phyloP scores from a whole-genome alignment of 306 rosid species.

The Sicyos baderoa region DNA sequence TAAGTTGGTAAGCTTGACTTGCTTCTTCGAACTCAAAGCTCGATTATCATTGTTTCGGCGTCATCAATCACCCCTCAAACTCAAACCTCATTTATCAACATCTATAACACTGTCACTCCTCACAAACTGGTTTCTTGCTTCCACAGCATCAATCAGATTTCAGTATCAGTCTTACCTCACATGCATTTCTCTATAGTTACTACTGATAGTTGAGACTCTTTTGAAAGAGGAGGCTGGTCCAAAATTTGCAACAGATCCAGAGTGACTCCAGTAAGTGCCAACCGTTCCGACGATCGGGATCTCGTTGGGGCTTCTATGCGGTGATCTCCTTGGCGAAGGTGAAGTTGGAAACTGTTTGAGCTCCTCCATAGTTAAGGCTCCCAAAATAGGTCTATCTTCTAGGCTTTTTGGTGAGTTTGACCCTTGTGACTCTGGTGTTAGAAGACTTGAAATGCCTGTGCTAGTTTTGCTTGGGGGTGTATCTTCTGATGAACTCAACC shows the following conservation, averaged over 20 bases:
- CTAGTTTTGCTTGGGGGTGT: slow-evolving; percentile 37
- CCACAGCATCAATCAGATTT: background rate
- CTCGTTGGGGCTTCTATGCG: slow-evolving; percentile 56
- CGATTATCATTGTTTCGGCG: background rate
- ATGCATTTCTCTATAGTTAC: slow-evolving; percentile 38
- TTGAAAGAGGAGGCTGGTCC: slow-evolving; percentile 48
- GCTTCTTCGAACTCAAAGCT: background rate
- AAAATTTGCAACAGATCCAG: slow-evolving; percentile 32
- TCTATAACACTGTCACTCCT: background rate
- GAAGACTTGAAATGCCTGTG: slow-evolving; percentile 14
- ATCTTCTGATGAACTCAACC: slow-evolving; percentile 57
- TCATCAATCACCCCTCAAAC: background rate
- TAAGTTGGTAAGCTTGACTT: background rate
- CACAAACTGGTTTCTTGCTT: slow-evolving; percentile 5
- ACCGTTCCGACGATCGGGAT: slow-evolving; percentile 76
- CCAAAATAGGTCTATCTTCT: slow-evolving; percentile 83
- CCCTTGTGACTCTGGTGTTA: slow-evolving; percentile 48
- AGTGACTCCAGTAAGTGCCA: slow-evolving; percentile 59
- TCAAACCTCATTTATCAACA: background rate
- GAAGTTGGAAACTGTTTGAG: slow-evolving; percentile 58
- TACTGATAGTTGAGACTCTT: slow-evolving; percentile 69
- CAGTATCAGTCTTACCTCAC: background rate
- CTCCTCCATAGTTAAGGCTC: slow-evolving; percentile 77
- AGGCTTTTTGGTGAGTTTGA: slow-evolving; percentile 50
- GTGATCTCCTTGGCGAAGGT: slow-evolving; percentile 65